Conservation (phyloP, 2,329 filamentous ascomycete species). For the Ustulina deusta region DNA sequence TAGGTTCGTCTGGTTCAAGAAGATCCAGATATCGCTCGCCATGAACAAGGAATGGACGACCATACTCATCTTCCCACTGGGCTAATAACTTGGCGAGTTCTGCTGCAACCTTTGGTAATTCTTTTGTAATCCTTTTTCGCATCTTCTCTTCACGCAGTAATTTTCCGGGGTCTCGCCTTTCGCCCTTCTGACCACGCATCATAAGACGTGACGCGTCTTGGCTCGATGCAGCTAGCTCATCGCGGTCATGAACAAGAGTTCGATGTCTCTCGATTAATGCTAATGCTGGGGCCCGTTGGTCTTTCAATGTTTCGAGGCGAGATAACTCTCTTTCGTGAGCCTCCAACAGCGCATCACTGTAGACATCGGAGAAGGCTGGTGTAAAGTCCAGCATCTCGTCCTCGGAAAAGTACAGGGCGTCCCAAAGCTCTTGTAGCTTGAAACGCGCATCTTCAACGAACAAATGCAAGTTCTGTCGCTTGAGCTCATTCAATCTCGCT, state of each 20-base stretch:
- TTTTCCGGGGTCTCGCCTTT: conserved; percentile 93
- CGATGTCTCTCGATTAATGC: conserved; percentile 86
- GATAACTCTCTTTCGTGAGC: conserved; percentile 93
- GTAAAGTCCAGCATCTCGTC: conserved; percentile 99
- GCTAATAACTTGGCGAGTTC: conserved; percentile 88
- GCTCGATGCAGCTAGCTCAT: conserved; percentile 88
- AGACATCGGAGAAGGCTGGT: conserved; percentile 95
- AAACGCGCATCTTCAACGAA: conserved; percentile 95
- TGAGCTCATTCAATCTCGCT: conserved; percentile 86
- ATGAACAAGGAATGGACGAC: conserved; percentile 90
- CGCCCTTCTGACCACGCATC: conserved; percentile 90
- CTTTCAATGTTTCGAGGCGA: conserved; percentile 82
- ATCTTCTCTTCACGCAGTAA: conserved; percentile 97
- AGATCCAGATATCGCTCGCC: conserved; percentile 91
- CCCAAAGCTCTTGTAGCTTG: conserved; percentile 95
- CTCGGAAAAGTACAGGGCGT: conserved; percentile 91
- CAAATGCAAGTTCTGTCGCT: conserved; percentile 92
- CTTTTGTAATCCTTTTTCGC: conserved; percentile 96
- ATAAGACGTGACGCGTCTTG: conserved; percentile 95
- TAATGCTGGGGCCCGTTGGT: conserved; percentile 88
- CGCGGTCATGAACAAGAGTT: conserved; percentile 83
- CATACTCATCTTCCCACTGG: conserved; percentile 93
- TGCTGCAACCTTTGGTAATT: conserved; percentile 88
- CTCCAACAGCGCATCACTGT: conserved; percentile 93
- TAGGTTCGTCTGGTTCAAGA: conserved; percentile 73